phyloP scores from a whole-genome alignment of 352 stramenopile species.

The Phytopythium ostracodes region DNA sequence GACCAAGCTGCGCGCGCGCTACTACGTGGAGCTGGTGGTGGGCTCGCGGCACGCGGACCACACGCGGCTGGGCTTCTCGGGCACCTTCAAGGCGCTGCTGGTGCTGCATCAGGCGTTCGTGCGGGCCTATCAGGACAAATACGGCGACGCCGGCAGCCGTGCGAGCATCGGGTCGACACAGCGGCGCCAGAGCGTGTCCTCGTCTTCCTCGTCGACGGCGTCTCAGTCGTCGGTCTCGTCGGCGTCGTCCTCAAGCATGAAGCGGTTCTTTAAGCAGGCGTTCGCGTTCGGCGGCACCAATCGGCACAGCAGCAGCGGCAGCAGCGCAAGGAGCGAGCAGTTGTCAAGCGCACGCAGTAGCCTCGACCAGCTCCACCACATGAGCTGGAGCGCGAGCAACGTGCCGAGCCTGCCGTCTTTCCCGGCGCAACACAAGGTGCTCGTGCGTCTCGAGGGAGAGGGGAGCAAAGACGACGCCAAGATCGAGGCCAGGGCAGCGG shows the following conservation, averaged over 20 bases:
- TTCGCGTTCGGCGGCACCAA: background rate
- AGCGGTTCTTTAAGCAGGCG: constrained; percentile 13
- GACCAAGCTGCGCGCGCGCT: constrained; percentile 47
- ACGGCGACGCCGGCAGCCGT: constrained; percentile 16
- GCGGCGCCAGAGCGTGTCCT: constrained; percentile 36
- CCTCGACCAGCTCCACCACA: constrained; percentile 7
- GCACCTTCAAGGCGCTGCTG: constrained; percentile 57
- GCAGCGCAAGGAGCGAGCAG: constrained; percentile 3
- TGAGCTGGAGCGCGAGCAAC: constrained; percentile 4
- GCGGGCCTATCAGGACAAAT: constrained; percentile 29
- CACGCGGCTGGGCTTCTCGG: constrained; percentile 58
- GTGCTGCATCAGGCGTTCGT: constrained; percentile 45
- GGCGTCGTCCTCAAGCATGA: constrained; percentile 21
- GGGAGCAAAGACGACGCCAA: constrained; percentile 55
- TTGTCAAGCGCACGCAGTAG: constrained; percentile 14
- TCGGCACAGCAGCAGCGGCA: background rate
- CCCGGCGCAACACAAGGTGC: constrained; percentile 35
- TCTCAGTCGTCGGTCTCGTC: constrained; percentile 40
- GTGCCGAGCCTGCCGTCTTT: constrained; percentile 34
- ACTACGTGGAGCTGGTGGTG: constrained; percentile 71
- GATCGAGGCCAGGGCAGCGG: constrained; percentile 29
- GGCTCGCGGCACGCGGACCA: constrained; percentile 43
- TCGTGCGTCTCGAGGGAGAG: constrained; percentile 42
- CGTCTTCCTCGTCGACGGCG: constrained; percentile 37
- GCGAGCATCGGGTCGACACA: background rate